These are phyloP conservation scores for Anethum foeniculum DNA, from an alignment of 140 eudicot genomes.

Conservation along the genomic window DNA sequence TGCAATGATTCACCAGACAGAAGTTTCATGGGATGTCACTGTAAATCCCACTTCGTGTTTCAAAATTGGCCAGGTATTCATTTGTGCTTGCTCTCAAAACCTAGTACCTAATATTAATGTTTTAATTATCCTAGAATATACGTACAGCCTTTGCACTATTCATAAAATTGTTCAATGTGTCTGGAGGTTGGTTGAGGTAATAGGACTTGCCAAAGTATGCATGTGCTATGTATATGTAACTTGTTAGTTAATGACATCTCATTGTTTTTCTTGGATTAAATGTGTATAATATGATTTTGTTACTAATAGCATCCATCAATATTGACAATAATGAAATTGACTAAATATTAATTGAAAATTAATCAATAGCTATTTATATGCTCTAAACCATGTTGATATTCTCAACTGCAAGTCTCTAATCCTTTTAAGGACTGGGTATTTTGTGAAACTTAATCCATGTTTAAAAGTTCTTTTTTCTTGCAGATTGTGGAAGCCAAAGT, in stretches of 20 bases:
- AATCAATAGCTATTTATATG: not conserved
- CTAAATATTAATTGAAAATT: not conserved
- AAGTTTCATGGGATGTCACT: constrained; percentile 86
- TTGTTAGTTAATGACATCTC: not conserved
- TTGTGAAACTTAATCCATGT: not conserved
- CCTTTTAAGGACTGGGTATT: not conserved
- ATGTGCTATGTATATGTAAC: not conserved
- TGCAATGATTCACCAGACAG: constrained; percentile 89
- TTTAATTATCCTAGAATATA: not conserved
- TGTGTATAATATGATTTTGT: not conserved
- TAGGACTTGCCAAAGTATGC: not conserved
- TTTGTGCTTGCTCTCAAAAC: not conserved
- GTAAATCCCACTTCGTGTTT: constrained; percentile 51
- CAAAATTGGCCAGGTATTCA: constrained; percentile 78
- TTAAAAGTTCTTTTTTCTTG: constrained; percentile 15
- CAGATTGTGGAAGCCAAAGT: constrained; percentile 87
- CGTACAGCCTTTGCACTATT: not conserved
- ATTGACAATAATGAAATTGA: not conserved
- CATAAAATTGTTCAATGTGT: not conserved
- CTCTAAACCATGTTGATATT: not conserved
- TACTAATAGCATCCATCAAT: not conserved
- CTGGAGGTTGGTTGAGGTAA: not conserved
- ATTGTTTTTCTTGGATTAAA: not conserved
- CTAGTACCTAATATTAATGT: not conserved
- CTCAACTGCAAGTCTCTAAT: not conserved